Percentiles rank a stretch among this genome's conserved stretches.
These are phyloP conservation scores for Zizania latifolia DNA, from an alignment of 176 grass and related monocot genomes.

Conservation along the genomic window DNA sequence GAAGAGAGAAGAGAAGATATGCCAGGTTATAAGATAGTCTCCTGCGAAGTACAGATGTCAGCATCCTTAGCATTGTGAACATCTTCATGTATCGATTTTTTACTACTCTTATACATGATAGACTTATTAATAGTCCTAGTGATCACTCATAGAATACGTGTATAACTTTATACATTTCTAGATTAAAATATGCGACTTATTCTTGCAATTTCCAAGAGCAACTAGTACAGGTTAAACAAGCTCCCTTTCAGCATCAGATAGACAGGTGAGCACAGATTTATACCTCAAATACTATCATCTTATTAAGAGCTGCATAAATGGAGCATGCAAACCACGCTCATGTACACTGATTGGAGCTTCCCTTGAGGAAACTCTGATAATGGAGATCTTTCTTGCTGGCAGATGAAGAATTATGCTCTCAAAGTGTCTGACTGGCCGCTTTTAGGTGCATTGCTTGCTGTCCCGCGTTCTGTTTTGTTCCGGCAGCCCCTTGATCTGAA, in stretches of 20 bases:
- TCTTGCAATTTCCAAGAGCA: too few species aligned
- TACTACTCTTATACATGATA: too few species aligned
- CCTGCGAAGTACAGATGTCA: too few species aligned
- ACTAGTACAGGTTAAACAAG: too few species aligned
- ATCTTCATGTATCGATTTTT: too few species aligned
- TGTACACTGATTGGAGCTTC: neutral
- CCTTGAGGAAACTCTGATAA: neutral
- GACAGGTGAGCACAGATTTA: neutral
- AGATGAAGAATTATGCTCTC: neutral
- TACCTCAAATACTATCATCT: neutral
- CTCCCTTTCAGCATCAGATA: neutral
- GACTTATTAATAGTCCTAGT: too few species aligned
- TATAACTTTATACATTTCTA: too few species aligned
- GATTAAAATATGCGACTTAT: too few species aligned
- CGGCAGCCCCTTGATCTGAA: neutral
- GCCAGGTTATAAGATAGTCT: too few species aligned
- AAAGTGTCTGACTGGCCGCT: neutral
- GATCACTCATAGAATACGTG: too few species aligned
- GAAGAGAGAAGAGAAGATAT: too few species aligned
- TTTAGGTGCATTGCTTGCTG: neutral
- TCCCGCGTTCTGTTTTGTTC: neutral
- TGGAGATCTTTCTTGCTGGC: neutral
- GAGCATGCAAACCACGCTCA: neutral
- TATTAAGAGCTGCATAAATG: neutral
- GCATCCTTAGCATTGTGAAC: too few species aligned